phyloP scores from a whole-genome alignment of 176 grass and related monocot genomes.

The Echinochloa phyllopogon region DNA sequence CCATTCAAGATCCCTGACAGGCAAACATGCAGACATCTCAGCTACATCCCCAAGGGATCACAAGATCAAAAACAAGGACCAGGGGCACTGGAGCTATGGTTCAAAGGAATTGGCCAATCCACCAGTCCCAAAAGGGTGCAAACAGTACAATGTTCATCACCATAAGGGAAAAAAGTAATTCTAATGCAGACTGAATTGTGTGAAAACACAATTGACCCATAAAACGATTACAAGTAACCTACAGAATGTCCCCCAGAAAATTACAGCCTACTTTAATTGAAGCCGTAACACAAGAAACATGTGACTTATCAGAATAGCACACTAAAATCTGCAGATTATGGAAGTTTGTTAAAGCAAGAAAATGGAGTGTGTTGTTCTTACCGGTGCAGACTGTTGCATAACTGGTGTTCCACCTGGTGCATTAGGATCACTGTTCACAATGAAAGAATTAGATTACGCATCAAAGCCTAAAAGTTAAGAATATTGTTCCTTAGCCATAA shows the following conservation, averaged over 20 bases:
- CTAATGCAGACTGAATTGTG: not conserved
- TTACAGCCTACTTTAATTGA: not conserved
- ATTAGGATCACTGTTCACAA: conserved; percentile 77
- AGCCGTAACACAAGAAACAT: not conserved
- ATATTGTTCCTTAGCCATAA: conserved; percentile 16
- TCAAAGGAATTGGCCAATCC: not conserved
- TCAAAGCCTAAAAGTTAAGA: not conserved
- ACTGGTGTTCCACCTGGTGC: conserved; percentile 97
- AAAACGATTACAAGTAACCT: not conserved
- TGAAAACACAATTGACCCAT: not conserved
- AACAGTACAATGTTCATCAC: conserved; percentile 9
- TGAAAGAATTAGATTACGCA: conserved; percentile 40
- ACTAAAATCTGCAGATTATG: not conserved
- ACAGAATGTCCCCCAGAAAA: conserved; percentile 11
- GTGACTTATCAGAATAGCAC: not conserved
- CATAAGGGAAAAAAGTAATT: not conserved
- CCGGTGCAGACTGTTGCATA: conserved; percentile 92
- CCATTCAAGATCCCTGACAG: conserved; percentile 11
- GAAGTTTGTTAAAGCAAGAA: conserved; percentile 11
- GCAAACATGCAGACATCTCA: not conserved
- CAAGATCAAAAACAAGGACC: not conserved
- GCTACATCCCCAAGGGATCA: not conserved
- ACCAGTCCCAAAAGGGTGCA: conserved; percentile 3
- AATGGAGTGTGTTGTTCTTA: conserved; percentile 44
- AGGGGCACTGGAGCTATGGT: not conserved